Conservation (phyloP, 768 basidiomycete genomes). For the Mycena rosella region DNA sequence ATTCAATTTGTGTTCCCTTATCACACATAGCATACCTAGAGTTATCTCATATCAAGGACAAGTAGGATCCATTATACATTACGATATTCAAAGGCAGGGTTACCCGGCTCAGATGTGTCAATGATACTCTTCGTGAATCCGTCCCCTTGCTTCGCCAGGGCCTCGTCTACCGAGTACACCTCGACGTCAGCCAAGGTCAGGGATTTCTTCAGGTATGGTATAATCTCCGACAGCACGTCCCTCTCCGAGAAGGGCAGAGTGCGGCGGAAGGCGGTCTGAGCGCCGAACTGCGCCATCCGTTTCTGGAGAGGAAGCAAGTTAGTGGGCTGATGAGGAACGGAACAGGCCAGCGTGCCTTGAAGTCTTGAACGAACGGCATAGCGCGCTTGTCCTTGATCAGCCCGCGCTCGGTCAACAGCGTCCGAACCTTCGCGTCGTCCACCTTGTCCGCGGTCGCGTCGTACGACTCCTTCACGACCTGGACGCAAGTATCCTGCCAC, state of each 20-base stretch:
- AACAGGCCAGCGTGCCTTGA: slow-evolving; percentile 74
- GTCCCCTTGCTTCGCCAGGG: slow-evolving; percentile 62
- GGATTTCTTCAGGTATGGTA: slow-evolving; percentile 86
- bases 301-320: slow-evolving; percentile 61
- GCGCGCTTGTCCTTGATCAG: slow-evolving; percentile 95
- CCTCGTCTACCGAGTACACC: slow-evolving; percentile 78
- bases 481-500: slow-evolving; percentile 92
- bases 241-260: slow-evolving; percentile 87
- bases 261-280: slow-evolving; percentile 84
- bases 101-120: slow-evolving; percentile 89
- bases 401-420: slow-evolving; percentile 74
- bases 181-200: slow-evolving; percentile 79
- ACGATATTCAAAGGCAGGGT: slow-evolving; percentile 88
- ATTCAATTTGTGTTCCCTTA: too few relatives aligned
- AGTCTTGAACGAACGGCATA: slow-evolving; percentile 94
- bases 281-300: slow-evolving; percentile 84
- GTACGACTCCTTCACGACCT: slow-evolving; percentile 79
- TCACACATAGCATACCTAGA: too few relatives aligned
- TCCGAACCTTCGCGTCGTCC: slow-evolving; percentile 85
- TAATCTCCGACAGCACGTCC: slow-evolving; percentile 74
- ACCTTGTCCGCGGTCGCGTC: slow-evolving; percentile 69
- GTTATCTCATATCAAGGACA: too few relatives aligned
- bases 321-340: slow-evolving; percentile 8
- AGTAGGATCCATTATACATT: slow-evolving; percentile 68
- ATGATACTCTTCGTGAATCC: slow-evolving; percentile 80